Evolutionary conservation across 164 flowering plant genomes (phyloP).

Genomic region (Cinnamomum chago): DNA sequence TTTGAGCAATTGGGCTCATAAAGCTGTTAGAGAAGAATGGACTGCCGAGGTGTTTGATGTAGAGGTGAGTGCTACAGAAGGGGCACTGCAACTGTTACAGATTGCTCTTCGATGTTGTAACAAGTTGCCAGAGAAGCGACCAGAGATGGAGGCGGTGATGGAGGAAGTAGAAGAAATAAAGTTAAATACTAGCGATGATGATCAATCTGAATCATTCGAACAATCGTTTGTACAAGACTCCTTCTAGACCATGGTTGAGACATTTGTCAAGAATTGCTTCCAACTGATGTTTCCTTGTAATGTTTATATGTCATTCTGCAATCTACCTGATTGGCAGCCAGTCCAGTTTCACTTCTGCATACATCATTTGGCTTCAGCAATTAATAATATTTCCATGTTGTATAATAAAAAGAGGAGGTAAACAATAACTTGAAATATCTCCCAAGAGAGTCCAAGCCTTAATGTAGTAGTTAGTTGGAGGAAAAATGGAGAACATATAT

Average conservation of each 20-base stretch:
- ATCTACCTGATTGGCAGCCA: no score
- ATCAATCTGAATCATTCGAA: background rate
- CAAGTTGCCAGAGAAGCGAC: constrained; percentile 47
- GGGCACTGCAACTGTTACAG: constrained; percentile 49
- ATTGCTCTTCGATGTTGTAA: constrained; percentile 55
- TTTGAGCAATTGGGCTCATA: constrained; percentile 52
- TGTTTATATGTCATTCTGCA: no score
- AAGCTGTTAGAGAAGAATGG: constrained; percentile 84
- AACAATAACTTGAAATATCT: no score
- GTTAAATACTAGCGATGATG: constrained; percentile 22
- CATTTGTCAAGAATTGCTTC: background rate
- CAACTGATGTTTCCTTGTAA: no score
- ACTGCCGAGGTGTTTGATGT: constrained; percentile 66
- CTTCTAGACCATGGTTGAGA: background rate
- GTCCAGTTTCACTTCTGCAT: no score
- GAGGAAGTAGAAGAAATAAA: constrained; percentile 40
- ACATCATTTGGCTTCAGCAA: no score
- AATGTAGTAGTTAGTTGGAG: no score
- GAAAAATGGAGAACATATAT: no score
- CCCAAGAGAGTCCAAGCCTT: no score
- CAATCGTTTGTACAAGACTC: background rate
- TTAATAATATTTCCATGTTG: no score
- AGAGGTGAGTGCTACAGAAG: constrained; percentile 41
- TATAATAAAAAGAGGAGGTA: no score
- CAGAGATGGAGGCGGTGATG: constrained; percentile 49